Percentiles rank a stretch among this genome's conserved stretches.
Evolutionary conservation across 257 asterid genomes (phyloP).

Genomic region (Prunella vulgaris): DNA sequence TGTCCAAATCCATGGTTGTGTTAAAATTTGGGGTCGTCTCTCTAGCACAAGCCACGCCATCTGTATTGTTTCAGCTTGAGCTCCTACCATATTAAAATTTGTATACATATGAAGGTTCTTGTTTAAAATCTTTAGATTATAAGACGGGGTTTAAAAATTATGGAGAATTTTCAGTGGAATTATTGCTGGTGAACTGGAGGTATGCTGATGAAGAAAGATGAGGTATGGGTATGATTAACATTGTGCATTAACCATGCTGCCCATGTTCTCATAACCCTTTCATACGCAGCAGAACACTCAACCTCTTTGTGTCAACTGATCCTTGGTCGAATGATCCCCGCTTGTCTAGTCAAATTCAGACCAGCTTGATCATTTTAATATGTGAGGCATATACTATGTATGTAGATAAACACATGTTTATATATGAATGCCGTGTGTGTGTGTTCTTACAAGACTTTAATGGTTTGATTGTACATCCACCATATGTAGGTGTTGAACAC

Average conservation of each 20-base stretch:
- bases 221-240: neutral
- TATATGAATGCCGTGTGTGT: neutral
- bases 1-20: conserved; percentile 24
- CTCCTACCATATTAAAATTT: conserved; percentile 30
- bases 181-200: neutral
- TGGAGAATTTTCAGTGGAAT: neutral
- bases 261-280: conserved; percentile 25
- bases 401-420: too few species aligned
- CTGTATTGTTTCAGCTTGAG: conserved; percentile 32
- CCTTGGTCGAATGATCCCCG: conserved; percentile 35
- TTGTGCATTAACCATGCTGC: neutral
- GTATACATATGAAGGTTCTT: neutral
- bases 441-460: conserved; percentile 33
- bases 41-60: conserved; percentile 35
- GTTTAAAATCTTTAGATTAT: neutral
- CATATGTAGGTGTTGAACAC: conserved; percentile 65
- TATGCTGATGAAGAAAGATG: neutral
- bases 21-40: conserved; percentile 36
- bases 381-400: too few species aligned
- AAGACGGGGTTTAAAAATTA: neutral
- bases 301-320: conserved; percentile 17
- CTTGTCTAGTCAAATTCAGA: conserved; percentile 13
- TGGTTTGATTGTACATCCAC: conserved; percentile 46
- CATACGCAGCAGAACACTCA: conserved; percentile 24
- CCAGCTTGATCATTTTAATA: too few species aligned